phyloP scores from a whole-genome alignment of 176 grass and related monocot genomes.

The Panicum miliaceum region DNA sequence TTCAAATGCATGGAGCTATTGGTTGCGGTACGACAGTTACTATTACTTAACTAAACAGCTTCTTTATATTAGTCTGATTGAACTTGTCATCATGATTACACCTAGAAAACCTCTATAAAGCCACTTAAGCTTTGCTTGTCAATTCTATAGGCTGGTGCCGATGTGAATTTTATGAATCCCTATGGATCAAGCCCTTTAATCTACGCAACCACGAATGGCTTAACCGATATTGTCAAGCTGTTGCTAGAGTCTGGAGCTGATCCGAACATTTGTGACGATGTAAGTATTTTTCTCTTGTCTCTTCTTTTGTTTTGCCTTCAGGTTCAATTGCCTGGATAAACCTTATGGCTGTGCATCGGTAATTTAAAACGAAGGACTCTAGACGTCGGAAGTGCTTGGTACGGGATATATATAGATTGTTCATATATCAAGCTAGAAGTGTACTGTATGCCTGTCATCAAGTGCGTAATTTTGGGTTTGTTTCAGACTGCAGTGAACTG shows the following conservation, averaged over 20 bases:
- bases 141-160: slow-evolving; percentile 48
- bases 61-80: not conserved
- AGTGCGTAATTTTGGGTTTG: not conserved
- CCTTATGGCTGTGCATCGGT: too few species aligned
- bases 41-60: not conserved
- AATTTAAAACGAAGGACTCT: not conserved
- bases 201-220: slow-evolving; percentile 30
- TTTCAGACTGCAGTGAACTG: not conserved
- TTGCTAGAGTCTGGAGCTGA: slow-evolving; percentile 56
- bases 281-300: not conserved
- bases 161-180: slow-evolving; percentile 37
- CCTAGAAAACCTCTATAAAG: not conserved
- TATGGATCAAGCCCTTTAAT: slow-evolving; percentile 28
- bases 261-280: slow-evolving; percentile 48
- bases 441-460: not conserved
- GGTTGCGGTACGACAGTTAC: slow-evolving; percentile 22
- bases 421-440: not conserved
- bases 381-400: not conserved
- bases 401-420: too few species aligned
- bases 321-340: not conserved
- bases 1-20: slow-evolving; percentile 39
- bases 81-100: not conserved
- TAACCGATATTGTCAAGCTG: slow-evolving; percentile 43
- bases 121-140: not conserved
- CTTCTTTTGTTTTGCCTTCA: not conserved